phyloP scores from a whole-genome alignment of 768 basidiomycete genomes.

The Lactarius hatsudake region DNA sequence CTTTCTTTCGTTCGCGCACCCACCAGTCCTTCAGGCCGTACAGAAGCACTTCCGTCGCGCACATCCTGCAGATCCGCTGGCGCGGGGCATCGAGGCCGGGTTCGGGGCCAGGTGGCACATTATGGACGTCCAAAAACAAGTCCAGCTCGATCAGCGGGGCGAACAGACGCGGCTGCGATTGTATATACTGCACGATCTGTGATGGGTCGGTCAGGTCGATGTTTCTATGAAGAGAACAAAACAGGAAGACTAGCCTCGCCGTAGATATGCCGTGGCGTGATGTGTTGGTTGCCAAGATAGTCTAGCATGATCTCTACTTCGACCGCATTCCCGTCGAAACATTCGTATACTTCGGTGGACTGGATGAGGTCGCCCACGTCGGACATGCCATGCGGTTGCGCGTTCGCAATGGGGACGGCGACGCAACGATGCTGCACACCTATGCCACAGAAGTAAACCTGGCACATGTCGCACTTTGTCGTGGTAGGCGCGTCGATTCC shows the following conservation, averaged over 20 bases:
- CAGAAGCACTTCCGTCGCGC: slow-evolving; percentile 71
- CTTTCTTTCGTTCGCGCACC: slow-evolving; percentile 73
- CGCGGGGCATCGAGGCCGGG: slow-evolving; percentile 58
- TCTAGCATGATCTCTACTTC: slow-evolving; percentile 86
- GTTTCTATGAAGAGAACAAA: slow-evolving; percentile 29
- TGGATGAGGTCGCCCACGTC: slow-evolving; percentile 76
- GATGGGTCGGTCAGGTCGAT: not conserved
- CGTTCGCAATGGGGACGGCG: slow-evolving; percentile 52
- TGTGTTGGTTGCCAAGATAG: slow-evolving; percentile 59
- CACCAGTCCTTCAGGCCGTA: slow-evolving; percentile 83
- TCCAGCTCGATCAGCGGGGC: slow-evolving; percentile 65
- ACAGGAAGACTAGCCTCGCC: slow-evolving; percentile 46
- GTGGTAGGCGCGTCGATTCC: slow-evolving; percentile 71
- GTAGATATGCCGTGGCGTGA: slow-evolving; percentile 72
- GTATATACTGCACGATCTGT: slow-evolving; percentile 62
- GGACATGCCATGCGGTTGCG: slow-evolving; percentile 67
- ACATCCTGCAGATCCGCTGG: slow-evolving; percentile 62
- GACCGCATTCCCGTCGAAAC: slow-evolving; percentile 71
- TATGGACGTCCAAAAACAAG: slow-evolving; percentile 67
- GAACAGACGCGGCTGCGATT: slow-evolving; percentile 61
- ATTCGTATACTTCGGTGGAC: slow-evolving; percentile 73
- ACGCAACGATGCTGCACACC: slow-evolving; percentile 70
- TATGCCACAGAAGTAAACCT: slow-evolving; percentile 80
- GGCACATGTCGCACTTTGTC: slow-evolving; percentile 82
- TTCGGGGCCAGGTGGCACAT: slow-evolving; percentile 52